A percentile compares a stretch with the other conserved stretches of the same genome.
phyloP scores from a whole-genome alignment of 2,329 filamentous ascomycete species.

The Talaromyces marneffei region DNA sequence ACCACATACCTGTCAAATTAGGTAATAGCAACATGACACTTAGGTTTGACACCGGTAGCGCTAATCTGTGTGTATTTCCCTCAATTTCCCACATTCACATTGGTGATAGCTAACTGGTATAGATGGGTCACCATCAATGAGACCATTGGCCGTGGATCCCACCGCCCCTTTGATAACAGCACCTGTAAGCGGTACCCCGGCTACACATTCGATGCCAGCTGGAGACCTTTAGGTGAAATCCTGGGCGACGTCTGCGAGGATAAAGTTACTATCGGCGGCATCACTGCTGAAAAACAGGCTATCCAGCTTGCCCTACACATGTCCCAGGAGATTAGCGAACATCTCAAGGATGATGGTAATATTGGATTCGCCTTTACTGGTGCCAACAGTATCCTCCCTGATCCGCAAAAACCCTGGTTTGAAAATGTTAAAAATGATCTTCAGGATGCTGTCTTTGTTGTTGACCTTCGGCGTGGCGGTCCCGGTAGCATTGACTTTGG shows the following conservation, averaged over 20 bases:
- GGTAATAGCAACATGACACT: slow-evolving; percentile 59
- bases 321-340: too few relatives aligned
- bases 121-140: too few relatives aligned
- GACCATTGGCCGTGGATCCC: slow-evolving; percentile 48
- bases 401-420: slow-evolving; percentile 52
- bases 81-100: too few relatives aligned
- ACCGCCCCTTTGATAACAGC: slow-evolving; percentile 56
- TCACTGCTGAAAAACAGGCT: slow-evolving; percentile 56
- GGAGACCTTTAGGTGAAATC: slow-evolving; percentile 63
- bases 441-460: slow-evolving; percentile 21
- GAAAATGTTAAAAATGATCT: slow-evolving; percentile 52
- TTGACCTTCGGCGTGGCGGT: slow-evolving; percentile 9
- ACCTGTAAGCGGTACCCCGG: slow-evolving; percentile 44
- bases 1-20: slow-evolving; percentile 59
- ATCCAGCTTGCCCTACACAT: slow-evolving; percentile 58
- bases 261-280: slow-evolving; percentile 55
- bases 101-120: too few relatives aligned
- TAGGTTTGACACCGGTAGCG: slow-evolving; percentile 65
- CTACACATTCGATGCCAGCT: slow-evolving; percentile 55
- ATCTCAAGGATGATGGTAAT: too few relatives aligned
- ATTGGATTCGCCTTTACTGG: too few relatives aligned
- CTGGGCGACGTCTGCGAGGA: slow-evolving; percentile 61
- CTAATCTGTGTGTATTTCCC: slow-evolving; percentile 56
- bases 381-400: slow-evolving; percentile 46
- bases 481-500: slow-evolving; percentile 16